phyloP scores from a whole-genome alignment of 1,139 yeast genomes.

The Meyerozyma athensensis region DNA sequence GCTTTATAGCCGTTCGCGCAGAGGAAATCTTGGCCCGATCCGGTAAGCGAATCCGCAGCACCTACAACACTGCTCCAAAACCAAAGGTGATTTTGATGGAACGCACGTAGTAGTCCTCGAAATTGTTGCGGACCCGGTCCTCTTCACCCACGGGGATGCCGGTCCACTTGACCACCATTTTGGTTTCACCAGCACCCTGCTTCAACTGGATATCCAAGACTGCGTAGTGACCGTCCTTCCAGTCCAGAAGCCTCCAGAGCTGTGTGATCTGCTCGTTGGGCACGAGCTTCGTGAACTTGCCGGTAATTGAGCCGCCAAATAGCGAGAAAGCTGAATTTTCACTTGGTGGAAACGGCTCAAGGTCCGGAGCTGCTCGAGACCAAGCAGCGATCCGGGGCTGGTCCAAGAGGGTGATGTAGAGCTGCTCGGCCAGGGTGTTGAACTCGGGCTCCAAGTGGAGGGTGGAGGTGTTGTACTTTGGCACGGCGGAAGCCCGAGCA shows the following conservation, averaged over 20 bases:
- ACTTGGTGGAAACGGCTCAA: conserved; percentile 45
- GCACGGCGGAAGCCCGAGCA: conserved; percentile 21
- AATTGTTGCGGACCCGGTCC: conserved; percentile 78
- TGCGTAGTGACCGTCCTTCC: conserved; percentile 85
- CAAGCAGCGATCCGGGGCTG: conserved; percentile 80
- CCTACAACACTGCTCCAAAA: conserved; percentile 73
- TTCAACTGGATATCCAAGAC: conserved; percentile 58
- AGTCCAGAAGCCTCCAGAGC: conserved; percentile 82
- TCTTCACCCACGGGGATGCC: conserved; percentile 99
- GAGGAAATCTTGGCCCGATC: not conserved
- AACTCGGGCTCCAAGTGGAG: conserved; percentile 75
- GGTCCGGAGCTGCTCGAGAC: conserved; percentile 73
- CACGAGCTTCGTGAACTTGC: conserved; percentile 59
- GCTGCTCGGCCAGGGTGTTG: conserved; percentile 82
- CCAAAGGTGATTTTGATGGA: conserved; percentile 91
- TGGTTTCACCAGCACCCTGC: conserved; percentile 80
- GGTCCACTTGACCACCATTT: conserved; percentile 68
- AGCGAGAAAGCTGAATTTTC: conserved; percentile 64
- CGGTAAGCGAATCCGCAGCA: not conserved
- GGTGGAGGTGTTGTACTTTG: conserved; percentile 74
- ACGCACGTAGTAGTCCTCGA: conserved; percentile 82
- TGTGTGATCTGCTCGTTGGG: conserved; percentile 57
- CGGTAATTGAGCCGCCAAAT: conserved; percentile 87
- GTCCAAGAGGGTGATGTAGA: conserved; percentile 71
- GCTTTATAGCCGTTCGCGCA: too few relatives aligned